Evolutionary conservation across 495 filamentous ascomycete genomes (phyloP), one percentile per base, ranked within the genome.

Genomic region (Chlorociboria aeruginascens): DNA sequence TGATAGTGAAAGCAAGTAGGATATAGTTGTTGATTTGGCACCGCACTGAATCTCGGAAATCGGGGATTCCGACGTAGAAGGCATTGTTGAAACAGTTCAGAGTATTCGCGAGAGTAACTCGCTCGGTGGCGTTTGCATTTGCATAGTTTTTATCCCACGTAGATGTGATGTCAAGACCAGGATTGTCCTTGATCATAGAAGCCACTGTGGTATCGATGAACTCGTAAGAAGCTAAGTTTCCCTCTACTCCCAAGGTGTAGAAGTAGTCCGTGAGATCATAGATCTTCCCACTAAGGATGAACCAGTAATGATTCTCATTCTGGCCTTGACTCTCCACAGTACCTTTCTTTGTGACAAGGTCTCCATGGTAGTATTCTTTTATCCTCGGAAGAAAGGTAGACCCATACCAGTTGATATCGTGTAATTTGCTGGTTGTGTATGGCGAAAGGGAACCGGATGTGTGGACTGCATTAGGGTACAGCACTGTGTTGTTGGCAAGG

Each of bases 191-290:
- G 57, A 95, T 74, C 11, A 88, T 56, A 0, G 75, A 66, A 17
- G 79, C 70, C 10, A 98, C 56, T 8, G 70, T 60, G 3, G 51
- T 39, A 36, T 88, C 81, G 31, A 98, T 65, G 66, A 87, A 97
- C 13, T 71, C 61, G 61, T 82, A 92, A 7, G 50, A 50, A 6
- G 66, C 51, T 2, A 50, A 12, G 17, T 47, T 51, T 10, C 63
- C 47, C 32, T 63, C 56, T 28, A 62, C 53, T n/a, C 74, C 65
- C 45, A 71, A 50, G 7, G 89, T 94, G 46, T 85, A 67, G 63
- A 87, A 86, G 65, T 98, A 98, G 59, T 97, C 77, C 1, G 86
- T 94, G 36, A 98, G 64, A 60, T 98, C 93, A 58, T 89, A 97
- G 17, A 97, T 69, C 25, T 70, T 78, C 35, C 74, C 68, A 41